These are phyloP conservation scores for Tritrichomonas musculus DNA, from an alignment of 208 protist species.

Conservation along the genomic window DNA sequence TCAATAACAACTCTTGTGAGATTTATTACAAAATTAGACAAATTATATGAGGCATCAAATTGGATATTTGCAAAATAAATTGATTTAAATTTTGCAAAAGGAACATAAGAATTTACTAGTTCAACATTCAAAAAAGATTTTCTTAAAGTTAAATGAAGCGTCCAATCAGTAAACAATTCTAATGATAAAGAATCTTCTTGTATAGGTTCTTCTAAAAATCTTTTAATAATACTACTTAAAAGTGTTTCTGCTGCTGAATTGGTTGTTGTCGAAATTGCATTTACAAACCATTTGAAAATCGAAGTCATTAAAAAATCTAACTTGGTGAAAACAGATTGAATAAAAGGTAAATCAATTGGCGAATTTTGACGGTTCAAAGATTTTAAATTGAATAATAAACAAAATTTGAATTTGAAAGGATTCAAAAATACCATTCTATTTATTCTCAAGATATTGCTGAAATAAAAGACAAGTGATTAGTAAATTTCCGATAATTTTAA, in stretches of 20 bases:
- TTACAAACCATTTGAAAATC: background rate
- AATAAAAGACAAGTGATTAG: too few relatives aligned
- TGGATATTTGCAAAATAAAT: constrained; percentile 7
- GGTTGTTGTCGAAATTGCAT: background rate
- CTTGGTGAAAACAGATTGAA: too few relatives aligned
- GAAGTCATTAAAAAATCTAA: constrained; percentile 18
- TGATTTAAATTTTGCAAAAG: constrained; percentile 18
- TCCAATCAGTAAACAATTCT: constrained; percentile 27
- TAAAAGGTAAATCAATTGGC: too few relatives aligned
- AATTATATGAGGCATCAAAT: constrained; percentile 20
- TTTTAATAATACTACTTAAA: background rate
- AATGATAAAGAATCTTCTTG: background rate
- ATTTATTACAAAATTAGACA: background rate
- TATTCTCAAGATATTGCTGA: too few relatives aligned
- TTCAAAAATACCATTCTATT: too few relatives aligned
- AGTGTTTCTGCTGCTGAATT: background rate
- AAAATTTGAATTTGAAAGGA: too few relatives aligned
- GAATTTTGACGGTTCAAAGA: too few relatives aligned
- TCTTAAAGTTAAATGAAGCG: background rate
- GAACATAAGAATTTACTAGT: background rate
- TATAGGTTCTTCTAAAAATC: constrained; percentile 26
- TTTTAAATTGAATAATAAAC: too few relatives aligned
- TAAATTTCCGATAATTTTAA: too few relatives aligned
- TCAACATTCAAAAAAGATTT: background rate
- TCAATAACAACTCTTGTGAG: background rate